Evolutionary conservation across 2,329 filamentous ascomycete species (phyloP), one percentile per base, ranked within the genome.

Genomic region (Penicillium janthinellum): DNA sequence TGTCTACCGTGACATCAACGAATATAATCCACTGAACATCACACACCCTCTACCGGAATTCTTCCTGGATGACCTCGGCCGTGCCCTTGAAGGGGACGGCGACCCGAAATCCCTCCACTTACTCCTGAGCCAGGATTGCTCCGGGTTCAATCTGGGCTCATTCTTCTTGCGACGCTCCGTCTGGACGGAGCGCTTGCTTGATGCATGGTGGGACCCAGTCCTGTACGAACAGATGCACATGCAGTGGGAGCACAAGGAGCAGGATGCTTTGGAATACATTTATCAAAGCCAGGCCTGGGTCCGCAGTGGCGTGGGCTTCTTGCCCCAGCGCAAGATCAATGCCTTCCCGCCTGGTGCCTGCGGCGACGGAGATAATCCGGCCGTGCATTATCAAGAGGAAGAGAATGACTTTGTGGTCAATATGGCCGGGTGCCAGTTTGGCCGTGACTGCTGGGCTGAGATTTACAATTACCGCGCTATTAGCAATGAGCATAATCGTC

Each of bases 241-340:
- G 93, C 86, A 95, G 63, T 99, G 95, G 95, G 93, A 95, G 72
- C 95, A 99, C 82, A 98, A 98, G 75, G 95, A 99, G 76, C 95
- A 99, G 78, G 93, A 98, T 73, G 92, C 93, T 1, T 81, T 99
- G 44, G 93, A 97, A 78, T 90, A 96, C 78, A 83, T 99, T 63
- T 99, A 99, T 79, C 85, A 83, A 58, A 90, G 89, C 57, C 94
- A 98, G 74, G 91, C 95, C 0, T 99, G 95, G 93, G 87, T 98
- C 56, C 88, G 95, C 60, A 88, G 91, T 57, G 90, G 95, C 69
- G 88, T 92, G 3, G 94, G 87, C 4, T 99, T 99, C 78, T 84
- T 97, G 49, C 89, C 90, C 0, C 94, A 98, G 75, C 89, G 95
- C 67, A 90, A 88, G 78, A 91, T 98, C 79, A 99, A 98, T 82